phyloP scores from a whole-genome alignment of 768 basidiomycete genomes.

The Rhodotorula graminis region DNA sequence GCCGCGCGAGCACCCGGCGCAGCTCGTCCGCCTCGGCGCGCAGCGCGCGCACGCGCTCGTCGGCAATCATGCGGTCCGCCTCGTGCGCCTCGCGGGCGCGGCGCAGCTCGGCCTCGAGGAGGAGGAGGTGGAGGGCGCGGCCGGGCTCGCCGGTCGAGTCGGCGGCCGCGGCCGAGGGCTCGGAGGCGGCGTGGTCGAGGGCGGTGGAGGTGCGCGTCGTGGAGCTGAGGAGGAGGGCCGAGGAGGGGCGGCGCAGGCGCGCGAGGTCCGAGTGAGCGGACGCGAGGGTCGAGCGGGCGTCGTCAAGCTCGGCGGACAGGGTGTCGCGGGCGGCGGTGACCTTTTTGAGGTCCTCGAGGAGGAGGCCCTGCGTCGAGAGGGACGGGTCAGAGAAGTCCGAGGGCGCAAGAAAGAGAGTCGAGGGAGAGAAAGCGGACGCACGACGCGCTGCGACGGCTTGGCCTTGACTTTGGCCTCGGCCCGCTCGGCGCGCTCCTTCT shows the following conservation, averaged over 20 bases:
- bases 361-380: background rate
- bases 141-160: background rate
- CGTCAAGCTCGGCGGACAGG: background rate
- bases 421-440: background rate
- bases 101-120: background rate
- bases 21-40: background rate
- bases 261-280: background rate
- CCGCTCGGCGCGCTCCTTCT: background rate
- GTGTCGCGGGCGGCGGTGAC: background rate
- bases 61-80: background rate
- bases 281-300: background rate
- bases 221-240: background rate
- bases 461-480: background rate
- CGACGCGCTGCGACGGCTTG: background rate
- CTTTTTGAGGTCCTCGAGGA: background rate
- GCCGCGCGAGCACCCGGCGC: background rate
- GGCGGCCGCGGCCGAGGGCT: background rate
- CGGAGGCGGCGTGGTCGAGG: too few species aligned
- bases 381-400: too few species aligned
- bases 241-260: background rate
- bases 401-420: background rate
- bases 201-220: too few species aligned
- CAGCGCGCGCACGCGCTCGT: background rate
- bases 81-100: background rate
- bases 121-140: background rate